A percentile compares a stretch with the other conserved stretches of the same genome.
These are phyloP conservation scores for Cicer judaicum DNA, from an alignment of 306 rosid genomes.

Conservation along the genomic window DNA sequence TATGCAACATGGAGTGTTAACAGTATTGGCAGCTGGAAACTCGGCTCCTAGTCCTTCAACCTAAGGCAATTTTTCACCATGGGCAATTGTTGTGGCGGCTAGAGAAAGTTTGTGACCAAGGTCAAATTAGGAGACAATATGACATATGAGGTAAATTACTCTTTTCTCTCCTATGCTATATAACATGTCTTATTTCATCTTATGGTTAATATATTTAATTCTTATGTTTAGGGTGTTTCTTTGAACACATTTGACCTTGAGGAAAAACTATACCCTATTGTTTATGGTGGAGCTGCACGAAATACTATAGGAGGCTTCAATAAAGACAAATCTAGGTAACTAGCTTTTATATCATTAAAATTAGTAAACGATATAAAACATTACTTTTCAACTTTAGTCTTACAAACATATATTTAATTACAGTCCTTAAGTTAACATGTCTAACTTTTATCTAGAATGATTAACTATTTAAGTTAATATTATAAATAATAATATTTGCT, in stretches of 20 bases:
- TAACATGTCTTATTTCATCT: no score
- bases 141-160: conserved; percentile 42
- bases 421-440: no score
- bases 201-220: background rate
- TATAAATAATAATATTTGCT: background rate
- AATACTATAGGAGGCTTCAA: background rate
- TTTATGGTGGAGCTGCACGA: conserved; percentile 48
- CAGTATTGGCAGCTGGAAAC: conserved; percentile 52
- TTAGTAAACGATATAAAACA: no score
- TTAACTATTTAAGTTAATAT: conserved; percentile 16
- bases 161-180: no score
- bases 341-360: background rate
- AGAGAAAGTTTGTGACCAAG: conserved; percentile 33
- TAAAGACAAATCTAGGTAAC: conserved; percentile 2
- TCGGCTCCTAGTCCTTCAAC: conserved; percentile 28
- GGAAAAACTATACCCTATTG: conserved; percentile 33
- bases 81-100: conserved; percentile 61
- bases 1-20: conserved; percentile 48
- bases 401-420: no score
- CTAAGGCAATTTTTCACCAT: conserved; percentile 46
- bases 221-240: conserved; percentile 42
- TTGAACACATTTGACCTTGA: conserved; percentile 47
- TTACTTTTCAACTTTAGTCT: no score
- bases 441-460: no score
- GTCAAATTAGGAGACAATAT: conserved; percentile 47